Percentiles rank a stretch among this genome's conserved stretches.
These are phyloP conservation scores for Fusarium sp. DNA, from an alignment of 2,329 filamentous ascomycete species.

Conservation along the genomic window DNA sequence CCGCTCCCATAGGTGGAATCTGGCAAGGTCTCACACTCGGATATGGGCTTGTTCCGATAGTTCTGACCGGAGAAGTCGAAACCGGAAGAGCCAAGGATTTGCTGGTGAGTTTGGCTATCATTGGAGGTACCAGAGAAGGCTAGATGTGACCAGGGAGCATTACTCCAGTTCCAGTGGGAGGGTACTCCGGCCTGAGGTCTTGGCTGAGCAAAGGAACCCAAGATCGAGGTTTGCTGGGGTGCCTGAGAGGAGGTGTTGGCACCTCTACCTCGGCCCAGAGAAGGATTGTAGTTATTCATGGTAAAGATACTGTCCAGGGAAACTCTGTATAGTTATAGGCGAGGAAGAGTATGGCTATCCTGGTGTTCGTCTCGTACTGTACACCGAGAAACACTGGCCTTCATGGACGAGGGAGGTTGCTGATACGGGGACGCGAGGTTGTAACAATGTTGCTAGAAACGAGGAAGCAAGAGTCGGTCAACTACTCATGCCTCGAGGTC, in stretches of 20 bases:
- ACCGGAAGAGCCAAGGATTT: constrained; percentile 20
- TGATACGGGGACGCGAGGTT: not conserved
- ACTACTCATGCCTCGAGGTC: constrained; percentile 1
- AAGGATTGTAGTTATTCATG: constrained; percentile 25
- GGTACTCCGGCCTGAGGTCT: constrained; percentile 14
- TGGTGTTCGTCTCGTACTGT: constrained; percentile 5
- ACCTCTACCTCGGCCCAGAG: constrained; percentile 5
- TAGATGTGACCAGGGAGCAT: constrained; percentile 56
- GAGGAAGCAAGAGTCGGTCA: not conserved
- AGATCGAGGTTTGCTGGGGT: constrained; percentile 17
- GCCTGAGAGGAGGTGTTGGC: constrained; percentile 9
- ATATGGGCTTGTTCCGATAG: constrained; percentile 45
- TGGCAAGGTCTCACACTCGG: constrained; percentile 52
- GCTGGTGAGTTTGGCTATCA: constrained; percentile 42
- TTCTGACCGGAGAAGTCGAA: constrained; percentile 35
- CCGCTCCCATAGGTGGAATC: constrained; percentile 59
- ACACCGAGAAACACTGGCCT: not conserved
- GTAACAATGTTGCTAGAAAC: not conserved
- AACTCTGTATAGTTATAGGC: not conserved
- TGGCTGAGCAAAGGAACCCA: constrained; percentile 12
- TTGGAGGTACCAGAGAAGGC: constrained; percentile 33
- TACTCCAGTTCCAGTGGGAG: constrained; percentile 30
- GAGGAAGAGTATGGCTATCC: not conserved
- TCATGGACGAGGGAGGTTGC: not conserved
- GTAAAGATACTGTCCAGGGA: not conserved